Conservation (phyloP, 306 rosid species). For the Argentina anserina region DNA sequence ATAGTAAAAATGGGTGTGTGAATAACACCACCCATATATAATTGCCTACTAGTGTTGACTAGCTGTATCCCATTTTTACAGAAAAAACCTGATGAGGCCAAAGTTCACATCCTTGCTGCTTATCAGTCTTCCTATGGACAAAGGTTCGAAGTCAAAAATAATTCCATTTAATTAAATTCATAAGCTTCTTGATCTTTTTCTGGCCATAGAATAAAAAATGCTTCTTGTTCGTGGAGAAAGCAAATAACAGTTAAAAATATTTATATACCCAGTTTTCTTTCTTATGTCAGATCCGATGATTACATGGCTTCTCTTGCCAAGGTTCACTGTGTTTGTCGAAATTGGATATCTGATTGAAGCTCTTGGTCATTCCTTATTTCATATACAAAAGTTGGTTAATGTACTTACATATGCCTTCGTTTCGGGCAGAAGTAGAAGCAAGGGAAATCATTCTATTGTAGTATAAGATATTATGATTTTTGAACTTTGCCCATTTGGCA, state of each 20-base stretch:
- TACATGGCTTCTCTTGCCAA: slow-evolving; percentile 85
- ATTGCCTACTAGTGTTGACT: slow-evolving; percentile 6
- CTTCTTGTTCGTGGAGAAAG: neutral
- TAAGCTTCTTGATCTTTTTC: neutral
- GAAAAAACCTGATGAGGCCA: slow-evolving; percentile 58
- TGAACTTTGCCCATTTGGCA: neutral
- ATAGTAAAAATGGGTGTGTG: too few species aligned
- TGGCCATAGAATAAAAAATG: too few species aligned
- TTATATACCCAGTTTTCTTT: slow-evolving; percentile 12
- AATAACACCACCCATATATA: too few species aligned
- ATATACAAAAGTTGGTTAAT: neutral
- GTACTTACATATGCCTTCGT: neutral
- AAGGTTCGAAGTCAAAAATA: slow-evolving; percentile 45
- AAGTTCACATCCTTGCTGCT: slow-evolving; percentile 65
- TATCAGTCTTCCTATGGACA: slow-evolving; percentile 71
- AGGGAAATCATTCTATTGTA: neutral
- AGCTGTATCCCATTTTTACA: slow-evolving; percentile 25
- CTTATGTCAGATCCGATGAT: slow-evolving; percentile 71
- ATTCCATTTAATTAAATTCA: neutral
- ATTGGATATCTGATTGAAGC: slow-evolving; percentile 46
- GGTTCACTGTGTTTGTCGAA: slow-evolving; percentile 81
- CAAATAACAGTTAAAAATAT: neutral
- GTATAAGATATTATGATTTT: neutral
- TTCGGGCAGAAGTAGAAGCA: neutral
- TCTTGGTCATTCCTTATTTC: neutral